Base-by-base conservation (phyloP, 176 grass and related monocot species). In the Musa itinerans region DNA sequence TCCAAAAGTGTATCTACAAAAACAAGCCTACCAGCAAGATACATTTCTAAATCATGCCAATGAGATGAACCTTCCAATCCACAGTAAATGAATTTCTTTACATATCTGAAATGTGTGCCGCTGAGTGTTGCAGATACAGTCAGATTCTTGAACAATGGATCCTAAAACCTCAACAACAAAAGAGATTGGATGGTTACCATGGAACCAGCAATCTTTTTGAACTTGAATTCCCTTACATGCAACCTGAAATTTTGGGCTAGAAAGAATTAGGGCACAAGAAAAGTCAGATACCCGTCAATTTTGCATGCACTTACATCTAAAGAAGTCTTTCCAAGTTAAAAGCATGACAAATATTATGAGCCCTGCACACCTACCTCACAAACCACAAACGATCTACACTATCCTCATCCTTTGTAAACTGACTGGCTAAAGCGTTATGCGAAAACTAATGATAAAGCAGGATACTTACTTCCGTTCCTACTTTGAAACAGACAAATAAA, bases 221-320 rank as follows among this genome's bases (percentile, higher is more conserved):
- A 50, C 68, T 21, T 51, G 48, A 50, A 50, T 49, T 52, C 29
- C 68, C 68, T 51, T 25, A 51, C 21, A 19, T 43, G 17, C 43
- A 51, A 34, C 68, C 68, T 70, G 68, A 70, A 70, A 70, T 21
- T 70, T 70, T 50, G 8, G 34, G 10, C 48, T 51, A 70, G 48
- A 50, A 52, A 21, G 43, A 7, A 70, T 50, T 70, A 50, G 68
- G 16, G 17, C 48, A 20, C 17, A 16, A 11, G 68, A 21, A 34
- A 23, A 21, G 57, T n/a, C 19, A 1, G 57, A 15, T n/a, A 61
- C 1, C 57, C 1, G 20, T 50, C 16, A 5, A 51, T 70, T 48
- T 69, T 50, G 16, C 14, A 51, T 50, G 17, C 15, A 70, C 8
- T 20, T 16, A 4, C 63, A 65, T n/a, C 48, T 22, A 52, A 52